phyloP scores from a whole-genome alignment of 2,329 filamentous ascomycete genomes.

The Xylaria sp. region DNA sequence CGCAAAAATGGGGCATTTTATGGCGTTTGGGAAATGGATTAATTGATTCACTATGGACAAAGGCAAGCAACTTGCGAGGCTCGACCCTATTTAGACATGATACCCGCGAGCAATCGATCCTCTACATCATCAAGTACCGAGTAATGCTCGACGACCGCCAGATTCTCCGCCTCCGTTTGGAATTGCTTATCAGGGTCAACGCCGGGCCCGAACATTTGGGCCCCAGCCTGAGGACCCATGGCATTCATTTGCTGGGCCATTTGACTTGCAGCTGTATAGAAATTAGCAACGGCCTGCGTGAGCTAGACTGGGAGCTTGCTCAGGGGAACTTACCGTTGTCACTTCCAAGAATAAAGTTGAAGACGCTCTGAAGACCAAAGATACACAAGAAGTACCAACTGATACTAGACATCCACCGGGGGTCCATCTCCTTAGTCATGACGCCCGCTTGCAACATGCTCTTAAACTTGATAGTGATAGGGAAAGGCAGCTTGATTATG shows the following conservation, averaged over 20 bases:
- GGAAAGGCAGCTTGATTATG: constrained; percentile 97
- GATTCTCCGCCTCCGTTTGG: constrained; percentile 84
- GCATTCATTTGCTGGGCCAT: constrained; percentile 79
- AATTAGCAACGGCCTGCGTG: constrained; percentile 26
- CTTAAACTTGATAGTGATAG: constrained; percentile 97
- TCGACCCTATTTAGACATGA: constrained; percentile 35
- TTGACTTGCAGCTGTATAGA: constrained; percentile 72
- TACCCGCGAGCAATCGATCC: constrained; percentile 65
- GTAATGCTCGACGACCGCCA: constrained; percentile 90
- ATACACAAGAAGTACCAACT: constrained; percentile 99
- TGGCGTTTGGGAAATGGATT: constrained; percentile 18
- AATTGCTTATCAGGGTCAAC: constrained; percentile 96
- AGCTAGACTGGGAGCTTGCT: too few species aligned
- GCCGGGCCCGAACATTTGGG: constrained; percentile 79
- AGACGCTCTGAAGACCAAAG: constrained; percentile 93
- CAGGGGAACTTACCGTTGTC: constrained; percentile 71
- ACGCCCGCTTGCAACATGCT: constrained; percentile 98
- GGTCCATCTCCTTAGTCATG: constrained; percentile 91
- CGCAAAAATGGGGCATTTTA: constrained; percentile 6
- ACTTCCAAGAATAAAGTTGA: constrained; percentile 91
- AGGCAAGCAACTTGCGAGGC: neutral
- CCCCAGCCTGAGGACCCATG: constrained; percentile 61
- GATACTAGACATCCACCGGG: constrained; percentile 96
- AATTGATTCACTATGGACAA: constrained; percentile 10
- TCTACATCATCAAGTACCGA: constrained; percentile 87